These are phyloP conservation scores for Podospora conica DNA, from an alignment of 495 filamentous ascomycete genomes.

Conservation along the genomic window DNA sequence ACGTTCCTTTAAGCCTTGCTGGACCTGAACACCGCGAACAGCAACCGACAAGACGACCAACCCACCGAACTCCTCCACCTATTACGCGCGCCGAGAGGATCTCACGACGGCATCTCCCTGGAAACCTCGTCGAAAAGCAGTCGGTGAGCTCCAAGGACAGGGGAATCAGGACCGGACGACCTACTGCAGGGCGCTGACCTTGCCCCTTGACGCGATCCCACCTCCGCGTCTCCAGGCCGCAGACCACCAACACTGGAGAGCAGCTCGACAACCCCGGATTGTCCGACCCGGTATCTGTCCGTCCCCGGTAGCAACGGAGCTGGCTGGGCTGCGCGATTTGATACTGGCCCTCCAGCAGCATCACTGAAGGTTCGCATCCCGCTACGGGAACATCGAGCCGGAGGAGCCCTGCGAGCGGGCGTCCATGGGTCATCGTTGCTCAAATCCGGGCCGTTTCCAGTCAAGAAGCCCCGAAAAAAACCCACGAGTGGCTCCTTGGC, in stretches of 20 bases:
- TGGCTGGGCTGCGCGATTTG: neutral
- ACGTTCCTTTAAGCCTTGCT: neutral
- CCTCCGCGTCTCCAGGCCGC: neutral
- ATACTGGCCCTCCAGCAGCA: neutral
- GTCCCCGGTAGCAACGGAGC: neutral
- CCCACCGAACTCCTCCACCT: neutral
- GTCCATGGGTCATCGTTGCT: constrained; percentile 16
- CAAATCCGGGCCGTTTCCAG: constrained; percentile 28
- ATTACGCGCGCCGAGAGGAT: neutral
- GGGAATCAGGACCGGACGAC: neutral
- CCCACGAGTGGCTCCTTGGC: constrained; percentile 10
- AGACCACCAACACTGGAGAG: neutral
- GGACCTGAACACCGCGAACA: neutral
- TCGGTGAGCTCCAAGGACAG: neutral
- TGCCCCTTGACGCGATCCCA: neutral
- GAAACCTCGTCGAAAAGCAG: neutral
- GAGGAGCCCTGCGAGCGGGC: neutral
- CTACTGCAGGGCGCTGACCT: neutral
- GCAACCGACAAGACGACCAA: too few species aligned
- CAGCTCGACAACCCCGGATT: neutral
- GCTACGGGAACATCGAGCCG: constrained; percentile 11
- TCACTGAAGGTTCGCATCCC: neutral
- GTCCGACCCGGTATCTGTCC: neutral
- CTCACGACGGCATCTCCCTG: neutral
- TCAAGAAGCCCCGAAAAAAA: constrained; percentile 11